These are phyloP conservation scores for Colletotrichum destructivum DNA, from an alignment of 2,329 filamentous ascomycete species.

Conservation along the genomic window DNA sequence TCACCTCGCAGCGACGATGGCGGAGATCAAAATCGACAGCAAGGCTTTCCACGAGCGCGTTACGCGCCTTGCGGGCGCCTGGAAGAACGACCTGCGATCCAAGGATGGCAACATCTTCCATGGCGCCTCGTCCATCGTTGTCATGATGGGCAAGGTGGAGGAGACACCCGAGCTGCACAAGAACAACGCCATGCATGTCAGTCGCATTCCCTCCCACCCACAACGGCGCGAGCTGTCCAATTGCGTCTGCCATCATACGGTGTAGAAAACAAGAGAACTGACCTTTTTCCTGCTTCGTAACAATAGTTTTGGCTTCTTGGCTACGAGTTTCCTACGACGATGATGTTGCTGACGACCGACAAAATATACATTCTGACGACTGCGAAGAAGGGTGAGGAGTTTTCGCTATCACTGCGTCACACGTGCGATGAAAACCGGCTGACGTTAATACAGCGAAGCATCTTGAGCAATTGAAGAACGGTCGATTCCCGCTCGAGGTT, in stretches of 20 bases:
- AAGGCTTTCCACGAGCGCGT: constrained; percentile 94
- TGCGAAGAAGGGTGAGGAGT: constrained; percentile 87
- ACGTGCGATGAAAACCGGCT: constrained; percentile 9
- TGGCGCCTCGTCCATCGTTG: constrained; percentile 87
- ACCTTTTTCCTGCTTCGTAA: constrained; percentile 26
- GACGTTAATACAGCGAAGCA: constrained; percentile 81
- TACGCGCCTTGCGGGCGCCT: constrained; percentile 87
- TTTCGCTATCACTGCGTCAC: constrained; percentile 7
- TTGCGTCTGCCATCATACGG: neutral
- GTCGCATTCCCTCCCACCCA: constrained; percentile 52
- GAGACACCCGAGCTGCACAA: constrained; percentile 91
- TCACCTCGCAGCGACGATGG: constrained; percentile 65
- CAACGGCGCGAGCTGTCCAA: constrained; percentile 16
- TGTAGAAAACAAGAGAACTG: constrained; percentile 6
- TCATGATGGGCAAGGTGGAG: constrained; percentile 96
- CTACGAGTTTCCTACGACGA: constrained; percentile 97
- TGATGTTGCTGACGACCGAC: constrained; percentile 93
- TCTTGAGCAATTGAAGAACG: constrained; percentile 90
- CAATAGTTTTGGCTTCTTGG: constrained; percentile 94
- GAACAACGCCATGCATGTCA: constrained; percentile 95
- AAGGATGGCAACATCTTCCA: constrained; percentile 82
- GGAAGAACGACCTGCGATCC: constrained; percentile 95
- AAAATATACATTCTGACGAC: constrained; percentile 94
- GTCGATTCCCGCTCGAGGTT: constrained; percentile 93
- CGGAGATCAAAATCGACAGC: constrained; percentile 95